Conservation (phyloP, 768 basidiomycete species). For the Suillus subluteus region DNA sequence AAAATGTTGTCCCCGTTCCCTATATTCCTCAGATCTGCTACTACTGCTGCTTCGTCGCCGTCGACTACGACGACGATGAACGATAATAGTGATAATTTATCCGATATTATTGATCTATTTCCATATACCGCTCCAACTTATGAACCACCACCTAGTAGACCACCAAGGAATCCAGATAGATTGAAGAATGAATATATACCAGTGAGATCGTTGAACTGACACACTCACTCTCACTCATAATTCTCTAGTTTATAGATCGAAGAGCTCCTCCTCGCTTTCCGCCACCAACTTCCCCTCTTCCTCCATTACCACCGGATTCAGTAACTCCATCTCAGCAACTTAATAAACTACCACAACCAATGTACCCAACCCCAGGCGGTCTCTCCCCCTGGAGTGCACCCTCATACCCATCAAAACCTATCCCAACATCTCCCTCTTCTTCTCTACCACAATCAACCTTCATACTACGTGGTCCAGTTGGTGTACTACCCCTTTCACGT, state of each 20-base stretch:
- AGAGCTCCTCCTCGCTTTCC: background rate
- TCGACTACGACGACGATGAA: background rate
- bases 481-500: background rate
- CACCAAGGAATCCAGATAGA: slow-evolving; percentile 1
- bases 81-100: background rate
- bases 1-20: slow-evolving; percentile 5
- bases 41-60: background rate
- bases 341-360: background rate
- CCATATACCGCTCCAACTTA: background rate
- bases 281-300: slow-evolving; percentile 4
- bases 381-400: background rate
- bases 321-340: background rate
- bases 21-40: background rate
- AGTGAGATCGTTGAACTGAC: background rate
- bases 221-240: background rate
- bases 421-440: background rate
- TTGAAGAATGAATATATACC: background rate
- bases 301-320: background rate
- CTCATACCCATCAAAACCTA: background rate
- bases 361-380: background rate
- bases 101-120: background rate
- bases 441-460: background rate
- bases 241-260: background rate
- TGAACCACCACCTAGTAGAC: background rate
- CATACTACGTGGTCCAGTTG: background rate